Base-by-base conservation (phyloP, 2,329 filamentous ascomycete species). In the Colletotrichum sp. region DNA sequence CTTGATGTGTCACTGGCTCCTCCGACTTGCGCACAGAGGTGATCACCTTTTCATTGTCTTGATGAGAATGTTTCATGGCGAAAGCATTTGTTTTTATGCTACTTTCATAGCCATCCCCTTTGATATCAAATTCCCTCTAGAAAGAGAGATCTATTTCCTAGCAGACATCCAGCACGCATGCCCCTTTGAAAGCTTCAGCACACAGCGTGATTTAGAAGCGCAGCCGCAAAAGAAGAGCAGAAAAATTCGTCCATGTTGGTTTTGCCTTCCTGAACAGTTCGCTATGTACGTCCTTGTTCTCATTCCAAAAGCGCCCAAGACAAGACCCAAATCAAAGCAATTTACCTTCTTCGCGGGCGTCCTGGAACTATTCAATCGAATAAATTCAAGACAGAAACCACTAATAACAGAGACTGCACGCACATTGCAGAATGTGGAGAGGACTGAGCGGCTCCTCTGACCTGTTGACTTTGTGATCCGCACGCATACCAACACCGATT, bases 51-150 rank as follows among this genome's bases (percentile, higher is more conserved):
- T 9, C 36, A 43, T 43, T 43, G 36, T 43, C 1, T 0, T 43
- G 6, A 16, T 36, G 14, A 43, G 0, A 1, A 43, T 18, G 0
- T 43, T 18, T 2, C 8, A 18, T 43, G 0, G 8, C 36, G 16
- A 43, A 43, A n/a, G 18, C 8, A 0, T 43, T 43, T 0, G 7
- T 1, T 36, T 36, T 6, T 36, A 36, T 36, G 14, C 34, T 36
- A 4, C 2, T 1, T n/a, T 48, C 5, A 7, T 48, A 0, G 9
- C 12, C 38, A n/a, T 48, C 2, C 38, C 0, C 18, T 48, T 48
- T n/a, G 5, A 4, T 48, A 48, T 3, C 4, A 1, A 0, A 48
- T 48, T 0, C 38, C 9, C 0, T n/a, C 3, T 48, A 0, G 9
- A 48, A 48, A 10, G 38, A 48, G 18, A n/a, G 0, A 18, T 0